phyloP scores from a whole-genome alignment of 139 green algal species.

The Coelastrella sp. region DNA sequence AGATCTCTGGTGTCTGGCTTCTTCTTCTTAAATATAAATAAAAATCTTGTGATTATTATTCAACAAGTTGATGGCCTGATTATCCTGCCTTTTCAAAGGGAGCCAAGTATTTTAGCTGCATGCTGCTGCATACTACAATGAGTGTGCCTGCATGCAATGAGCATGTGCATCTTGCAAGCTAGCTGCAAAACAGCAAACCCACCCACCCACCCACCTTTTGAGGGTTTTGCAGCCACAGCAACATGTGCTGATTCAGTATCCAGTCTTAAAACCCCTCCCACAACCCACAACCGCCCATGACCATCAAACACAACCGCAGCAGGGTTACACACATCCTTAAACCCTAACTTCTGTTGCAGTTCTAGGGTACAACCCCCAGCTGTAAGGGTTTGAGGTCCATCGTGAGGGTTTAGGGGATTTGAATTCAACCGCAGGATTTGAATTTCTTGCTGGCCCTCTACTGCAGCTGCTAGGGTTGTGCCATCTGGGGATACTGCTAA shows the following conservation, averaged over 20 bases:
- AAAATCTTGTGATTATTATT: too few species aligned
- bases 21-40: too few species aligned
- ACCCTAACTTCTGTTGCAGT: slow-evolving; percentile 56
- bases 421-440: slow-evolving; percentile 49
- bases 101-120: too few species aligned
- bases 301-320: slow-evolving; percentile 65
- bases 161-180: too few species aligned
- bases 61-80: too few species aligned
- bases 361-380: slow-evolving; percentile 1
- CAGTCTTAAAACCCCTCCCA: slow-evolving; percentile 51
- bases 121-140: too few species aligned
- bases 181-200: too few species aligned
- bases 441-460: slow-evolving; percentile 65
- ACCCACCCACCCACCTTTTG: background rate
- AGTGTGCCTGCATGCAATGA: too few species aligned
- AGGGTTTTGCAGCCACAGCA: background rate
- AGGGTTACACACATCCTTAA: slow-evolving; percentile 65
- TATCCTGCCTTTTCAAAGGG: too few species aligned
- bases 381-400: background rate
- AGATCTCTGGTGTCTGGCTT: too few species aligned
- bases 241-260: slow-evolving; percentile 22
- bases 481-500: slow-evolving; percentile 51
- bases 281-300: slow-evolving; percentile 60
- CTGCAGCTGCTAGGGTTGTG: slow-evolving; percentile 50
- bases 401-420: too few species aligned